Evolutionary conservation across 768 basidiomycete species (phyloP).

Genomic region (Podaxis pistillaris): DNA sequence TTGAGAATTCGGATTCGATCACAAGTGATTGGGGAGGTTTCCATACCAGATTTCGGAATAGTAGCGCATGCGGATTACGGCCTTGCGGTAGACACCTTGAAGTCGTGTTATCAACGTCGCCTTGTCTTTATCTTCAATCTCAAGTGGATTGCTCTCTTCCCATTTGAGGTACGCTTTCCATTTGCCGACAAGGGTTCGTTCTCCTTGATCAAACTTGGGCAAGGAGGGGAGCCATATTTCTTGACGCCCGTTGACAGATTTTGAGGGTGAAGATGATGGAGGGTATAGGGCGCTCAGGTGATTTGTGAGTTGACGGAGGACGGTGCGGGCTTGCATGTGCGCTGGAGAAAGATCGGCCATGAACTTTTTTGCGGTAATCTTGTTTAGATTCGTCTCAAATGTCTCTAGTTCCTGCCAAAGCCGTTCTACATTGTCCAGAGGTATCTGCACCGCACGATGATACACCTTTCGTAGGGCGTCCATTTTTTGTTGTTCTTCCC

Average conservation of each 20-base stretch:
- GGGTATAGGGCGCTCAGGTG: conserved; percentile 62
- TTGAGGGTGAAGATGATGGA: conserved; percentile 19
- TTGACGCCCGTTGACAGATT: conserved; percentile 22
- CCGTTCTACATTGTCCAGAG: conserved; percentile 87
- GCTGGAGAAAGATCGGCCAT: conserved; percentile 88
- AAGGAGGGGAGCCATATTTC: conserved; percentile 64
- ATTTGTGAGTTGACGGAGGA: conserved; percentile 75
- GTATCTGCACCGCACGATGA: conserved; percentile 92
- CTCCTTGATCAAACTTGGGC: conserved; percentile 71
- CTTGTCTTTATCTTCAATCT: conserved; percentile 84
- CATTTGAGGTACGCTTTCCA: conserved; percentile 95
- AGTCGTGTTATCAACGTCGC: conserved; percentile 65
- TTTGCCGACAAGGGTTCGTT: conserved; percentile 72
- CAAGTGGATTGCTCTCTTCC: conserved; percentile 93
- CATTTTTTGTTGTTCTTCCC: conserved; percentile 97
- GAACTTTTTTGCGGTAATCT: conserved; percentile 95
- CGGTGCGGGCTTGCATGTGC: conserved; percentile 93
- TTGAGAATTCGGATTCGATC: conserved; percentile 2
- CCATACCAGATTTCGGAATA: conserved; percentile 91
- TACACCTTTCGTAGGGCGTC: conserved; percentile 89
- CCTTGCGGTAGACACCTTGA: conserved; percentile 83
- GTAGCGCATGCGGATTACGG: conserved; percentile 88
- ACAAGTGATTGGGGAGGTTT: not conserved
- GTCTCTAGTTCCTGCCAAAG: conserved; percentile 94
- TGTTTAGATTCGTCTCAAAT: conserved; percentile 87